phyloP scores from a whole-genome alignment of 345 rosid genomes.

The Pistacia atlantica region DNA sequence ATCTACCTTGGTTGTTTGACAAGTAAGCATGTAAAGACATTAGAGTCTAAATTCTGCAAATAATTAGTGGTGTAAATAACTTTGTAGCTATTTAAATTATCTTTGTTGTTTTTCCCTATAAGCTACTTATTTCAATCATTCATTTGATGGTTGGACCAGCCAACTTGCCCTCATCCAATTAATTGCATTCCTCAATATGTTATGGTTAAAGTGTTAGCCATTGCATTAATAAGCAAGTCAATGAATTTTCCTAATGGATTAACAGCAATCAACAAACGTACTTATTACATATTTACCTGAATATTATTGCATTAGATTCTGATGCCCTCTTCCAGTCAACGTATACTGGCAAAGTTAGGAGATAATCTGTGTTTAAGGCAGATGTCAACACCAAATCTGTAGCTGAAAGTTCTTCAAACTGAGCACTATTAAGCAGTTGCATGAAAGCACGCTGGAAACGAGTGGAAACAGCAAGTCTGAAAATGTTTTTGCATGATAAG shows the following conservation, averaged over 20 bases:
- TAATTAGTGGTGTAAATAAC: background rate
- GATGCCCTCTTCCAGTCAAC: constrained; percentile 93
- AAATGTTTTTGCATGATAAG: constrained; percentile 17
- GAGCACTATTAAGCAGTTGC: constrained; percentile 83
- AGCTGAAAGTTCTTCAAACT: constrained; percentile 89
- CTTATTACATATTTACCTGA: constrained; percentile 49
- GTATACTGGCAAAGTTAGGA: constrained; percentile 84
- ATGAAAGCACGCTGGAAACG: constrained; percentile 92
- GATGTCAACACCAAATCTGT: constrained; percentile 84
- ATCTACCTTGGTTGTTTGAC: background rate
- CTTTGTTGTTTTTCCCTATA: background rate
- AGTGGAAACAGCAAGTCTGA: constrained; percentile 74
- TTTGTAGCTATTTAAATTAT: background rate
- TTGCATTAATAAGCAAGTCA: background rate
- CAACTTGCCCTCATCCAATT: constrained; percentile 4
- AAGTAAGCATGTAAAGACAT: background rate
- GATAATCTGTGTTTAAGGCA: constrained; percentile 88
- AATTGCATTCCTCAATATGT: background rate
- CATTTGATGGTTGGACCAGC: background rate
- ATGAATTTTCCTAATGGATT: background rate
- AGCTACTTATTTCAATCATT: background rate
- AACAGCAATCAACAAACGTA: background rate
- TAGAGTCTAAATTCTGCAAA: background rate
- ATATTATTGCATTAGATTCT: constrained; percentile 85
- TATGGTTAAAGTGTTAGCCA: background rate